Conservation (phyloP, 2,329 filamentous ascomycete species). For the Aureobasidium zeae region DNA sequence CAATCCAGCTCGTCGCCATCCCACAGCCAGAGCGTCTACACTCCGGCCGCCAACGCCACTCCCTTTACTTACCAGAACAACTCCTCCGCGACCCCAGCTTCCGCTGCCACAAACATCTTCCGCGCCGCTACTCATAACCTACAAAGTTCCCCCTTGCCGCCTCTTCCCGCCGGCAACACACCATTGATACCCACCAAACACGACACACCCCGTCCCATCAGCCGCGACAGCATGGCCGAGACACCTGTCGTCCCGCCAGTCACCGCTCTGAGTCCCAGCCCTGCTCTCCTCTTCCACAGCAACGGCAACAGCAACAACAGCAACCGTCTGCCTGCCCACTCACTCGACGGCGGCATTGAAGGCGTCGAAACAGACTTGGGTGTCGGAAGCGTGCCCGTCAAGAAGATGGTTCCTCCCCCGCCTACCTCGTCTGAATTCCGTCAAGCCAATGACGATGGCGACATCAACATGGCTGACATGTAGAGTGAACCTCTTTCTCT, state of each 20-base stretch:
- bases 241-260: constrained; percentile 21
- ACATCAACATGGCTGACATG: constrained; percentile 7
- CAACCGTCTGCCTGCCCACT: neutral
- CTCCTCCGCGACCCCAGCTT: constrained; percentile 11
- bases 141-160: constrained; percentile 13
- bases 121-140: constrained; percentile 1
- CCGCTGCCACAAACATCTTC: constrained; percentile 17
- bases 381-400: constrained; percentile 24
- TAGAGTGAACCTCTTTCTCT: neutral
- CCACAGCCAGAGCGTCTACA: constrained; percentile 10
- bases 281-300: constrained; percentile 10
- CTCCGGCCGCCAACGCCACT: neutral
- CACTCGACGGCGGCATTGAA: constrained; percentile 16
- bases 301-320: too few relatives aligned
- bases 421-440: neutral
- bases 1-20: constrained; percentile 23
- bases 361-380: constrained; percentile 20
- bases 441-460: constrained; percentile 4
- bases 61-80: constrained; percentile 3
- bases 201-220: constrained; percentile 14
- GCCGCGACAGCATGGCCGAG: constrained; percentile 18
- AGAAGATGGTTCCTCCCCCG: constrained; percentile 25
- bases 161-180: constrained; percentile 5
- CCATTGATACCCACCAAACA: constrained; percentile 16
- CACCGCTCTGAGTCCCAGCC: constrained; percentile 23